These are phyloP conservation scores for Aristolochia contorta DNA, from an alignment of 164 flowering plant species.

Conservation along the genomic window DNA sequence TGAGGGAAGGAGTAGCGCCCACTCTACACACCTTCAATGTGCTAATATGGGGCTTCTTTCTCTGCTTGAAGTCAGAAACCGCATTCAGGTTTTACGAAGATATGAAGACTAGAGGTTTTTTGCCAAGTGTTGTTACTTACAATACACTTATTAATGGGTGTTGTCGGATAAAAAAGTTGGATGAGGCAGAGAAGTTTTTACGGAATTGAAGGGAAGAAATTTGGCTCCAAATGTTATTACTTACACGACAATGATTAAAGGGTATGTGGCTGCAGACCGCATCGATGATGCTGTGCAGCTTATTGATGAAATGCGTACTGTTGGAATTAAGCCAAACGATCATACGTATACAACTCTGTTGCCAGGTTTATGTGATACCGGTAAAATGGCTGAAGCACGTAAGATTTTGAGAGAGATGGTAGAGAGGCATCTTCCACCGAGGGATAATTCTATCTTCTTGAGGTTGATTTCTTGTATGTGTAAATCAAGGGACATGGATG, in stretches of 20 bases:
- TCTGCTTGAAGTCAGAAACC: slow-evolving; percentile 52
- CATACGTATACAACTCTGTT: slow-evolving; percentile 60
- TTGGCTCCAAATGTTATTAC: slow-evolving; percentile 61
- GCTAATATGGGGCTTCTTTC: slow-evolving; percentile 82
- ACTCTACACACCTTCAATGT: slow-evolving; percentile 68
- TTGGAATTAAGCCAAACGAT: slow-evolving; percentile 58
- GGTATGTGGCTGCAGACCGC: slow-evolving; percentile 50
- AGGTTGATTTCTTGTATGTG: slow-evolving; percentile 54
- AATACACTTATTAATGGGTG: slow-evolving; percentile 76
- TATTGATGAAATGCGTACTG: slow-evolving; percentile 63
- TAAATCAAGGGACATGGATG: slow-evolving; percentile 50
- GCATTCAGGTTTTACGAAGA: slow-evolving; percentile 77
- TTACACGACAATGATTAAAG: slow-evolving; percentile 85
- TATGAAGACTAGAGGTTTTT: slow-evolving; percentile 57
- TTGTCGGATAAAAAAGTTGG: slow-evolving; percentile 50
- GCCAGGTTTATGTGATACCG: slow-evolving; percentile 78
- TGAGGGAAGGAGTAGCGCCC: slow-evolving; percentile 67
- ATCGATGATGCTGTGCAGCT: slow-evolving; percentile 69
- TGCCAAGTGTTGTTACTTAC: slow-evolving; percentile 62
- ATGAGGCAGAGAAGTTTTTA: slow-evolving; percentile 65
- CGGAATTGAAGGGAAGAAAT: slow-evolving; percentile 65
- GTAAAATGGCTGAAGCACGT: slow-evolving; percentile 62
- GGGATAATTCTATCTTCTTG: slow-evolving; percentile 60
- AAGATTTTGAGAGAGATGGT: slow-evolving; percentile 61
- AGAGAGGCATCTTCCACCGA: slow-evolving; percentile 45